Evolutionary conservation across 2,329 filamentous ascomycete species (phyloP), one percentile per base, ranked within the genome.

Genomic region (Ploettnerulaceae sp.): DNA sequence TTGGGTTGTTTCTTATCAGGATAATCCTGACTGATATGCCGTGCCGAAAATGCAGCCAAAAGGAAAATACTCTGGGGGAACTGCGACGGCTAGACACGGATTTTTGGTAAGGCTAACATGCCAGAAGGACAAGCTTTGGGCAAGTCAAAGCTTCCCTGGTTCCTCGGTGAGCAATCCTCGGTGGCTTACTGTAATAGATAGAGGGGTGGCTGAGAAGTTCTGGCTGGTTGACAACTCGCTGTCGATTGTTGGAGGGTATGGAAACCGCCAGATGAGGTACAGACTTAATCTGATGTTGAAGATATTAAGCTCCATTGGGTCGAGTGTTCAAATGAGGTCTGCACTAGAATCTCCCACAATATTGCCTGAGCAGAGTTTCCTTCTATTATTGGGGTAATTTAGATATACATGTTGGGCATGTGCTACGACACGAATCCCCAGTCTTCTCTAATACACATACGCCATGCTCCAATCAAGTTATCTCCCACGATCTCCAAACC

Each of bases 391-490:
- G 24, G 21, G 28, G 29, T 41, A 14, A 51, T 47, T 48, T 55
- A 58, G 41, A 52, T 52, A 36, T 53, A 57, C 53, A 57, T 36
- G 26, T 32, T 44, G 48, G 36, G 18, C 48, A 41, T 49, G 35
- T 33, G 25, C 41, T 24, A 6, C 18, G 29, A 34, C 31, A 26
- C 20, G 36, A 7, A 15, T 14, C 33, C 29, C 34, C 33, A 22
- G 37, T 8, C 17, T 31, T 41, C 33, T 47, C 36, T 36, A 38
- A 25, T 38, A 43, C 53, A 50, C 47, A 54, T 45, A 53, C 49
- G 48, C 55, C 51, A 22, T 52, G 51, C 52, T 53, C 52, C 52
- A 41, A 31, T 17, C n/a, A n/a, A n/a, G n/a, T 28, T 40, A 31
- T 41, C 41, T 43, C 40, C 31, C 25, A 52, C 40, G 29, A 28